phyloP scores from a whole-genome alignment of 768 basidiomycete species.

The Phanerochaete sordida region DNA sequence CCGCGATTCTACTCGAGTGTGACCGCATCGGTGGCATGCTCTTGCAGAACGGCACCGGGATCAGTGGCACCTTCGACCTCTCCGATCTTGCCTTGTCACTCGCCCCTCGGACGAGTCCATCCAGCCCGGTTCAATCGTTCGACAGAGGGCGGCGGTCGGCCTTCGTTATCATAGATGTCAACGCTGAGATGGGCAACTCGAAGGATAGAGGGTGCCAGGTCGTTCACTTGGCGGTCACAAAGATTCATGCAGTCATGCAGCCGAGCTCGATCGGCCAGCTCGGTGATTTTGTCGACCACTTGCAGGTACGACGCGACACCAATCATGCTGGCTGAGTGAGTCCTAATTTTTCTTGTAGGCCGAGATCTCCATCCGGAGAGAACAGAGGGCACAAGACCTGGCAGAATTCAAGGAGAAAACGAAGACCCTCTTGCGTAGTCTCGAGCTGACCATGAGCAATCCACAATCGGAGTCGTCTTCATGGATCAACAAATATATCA shows the following conservation, averaged over 20 bases:
- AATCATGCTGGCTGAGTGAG: no score
- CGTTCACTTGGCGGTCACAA: conserved; percentile 59
- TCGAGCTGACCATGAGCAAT: conserved; percentile 60
- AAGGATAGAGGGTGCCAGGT: conserved; percentile 11
- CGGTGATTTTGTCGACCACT: conserved; percentile 82
- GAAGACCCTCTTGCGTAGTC: conserved; percentile 64
- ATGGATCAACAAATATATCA: conserved; percentile 54
- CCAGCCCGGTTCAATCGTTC: conserved; percentile 31
- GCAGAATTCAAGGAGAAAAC: conserved; percentile 83
- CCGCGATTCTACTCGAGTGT: conserved; percentile 73
- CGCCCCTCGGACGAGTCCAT: conserved; percentile 45
- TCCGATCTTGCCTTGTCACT: conserved; percentile 83
- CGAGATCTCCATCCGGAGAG: conserved; percentile 70
- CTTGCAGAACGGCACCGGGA: conserved; percentile 36
- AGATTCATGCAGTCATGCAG: conserved; percentile 92
- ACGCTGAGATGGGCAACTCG: conserved; percentile 25
- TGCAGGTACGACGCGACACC: conserved; percentile 67
- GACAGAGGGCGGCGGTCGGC: conserved; percentile 69
- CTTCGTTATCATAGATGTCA: conserved; percentile 80
- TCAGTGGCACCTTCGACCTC: conserved; percentile 66
- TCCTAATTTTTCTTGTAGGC: no score
- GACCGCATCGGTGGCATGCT: conserved; percentile 66
- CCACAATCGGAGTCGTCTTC: conserved; percentile 31
- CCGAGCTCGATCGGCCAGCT: conserved; percentile 89
- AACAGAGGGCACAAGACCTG: conserved; percentile 74